Evolutionary conservation across 2,329 filamentous ascomycete genomes (phyloP).

Genomic region (Anthostomella pinea): DNA sequence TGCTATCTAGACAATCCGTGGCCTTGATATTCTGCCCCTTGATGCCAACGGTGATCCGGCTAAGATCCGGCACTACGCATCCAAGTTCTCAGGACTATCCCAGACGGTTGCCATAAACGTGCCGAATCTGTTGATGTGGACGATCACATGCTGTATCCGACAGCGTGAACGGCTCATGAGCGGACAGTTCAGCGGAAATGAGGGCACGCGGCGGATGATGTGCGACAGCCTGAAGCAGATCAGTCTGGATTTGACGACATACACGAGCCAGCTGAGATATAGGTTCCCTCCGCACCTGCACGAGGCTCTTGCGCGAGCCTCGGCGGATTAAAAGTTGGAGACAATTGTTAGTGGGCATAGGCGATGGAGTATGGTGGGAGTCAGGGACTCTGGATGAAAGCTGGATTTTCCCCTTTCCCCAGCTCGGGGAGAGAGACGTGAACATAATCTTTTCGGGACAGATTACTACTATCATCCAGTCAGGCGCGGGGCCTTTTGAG

Average conservation of each 20-base stretch:
- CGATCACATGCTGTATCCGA: conserved; percentile 78
- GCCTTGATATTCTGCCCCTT: conserved; percentile 76
- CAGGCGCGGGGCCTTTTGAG: too few species aligned
- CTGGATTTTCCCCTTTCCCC: too few species aligned
- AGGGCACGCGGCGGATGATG: conserved; percentile 60
- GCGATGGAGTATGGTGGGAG: neutral
- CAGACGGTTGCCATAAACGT: conserved; percentile 84
- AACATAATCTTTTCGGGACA: too few species aligned
- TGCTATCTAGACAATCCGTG: conserved; percentile 63
- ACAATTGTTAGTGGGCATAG: too few species aligned
- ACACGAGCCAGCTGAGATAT: conserved; percentile 89
- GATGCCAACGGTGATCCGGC: conserved; percentile 71
- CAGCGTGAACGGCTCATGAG: conserved; percentile 70
- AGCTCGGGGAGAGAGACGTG: too few species aligned
- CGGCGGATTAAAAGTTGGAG: conserved; percentile 54
- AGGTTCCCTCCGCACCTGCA: conserved; percentile 83
- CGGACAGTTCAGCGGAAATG: conserved; percentile 72
- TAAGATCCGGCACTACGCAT: conserved; percentile 74
- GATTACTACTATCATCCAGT: too few species aligned
- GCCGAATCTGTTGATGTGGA: conserved; percentile 91
- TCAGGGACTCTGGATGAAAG: too few species aligned
- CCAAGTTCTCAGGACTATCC: conserved; percentile 75
- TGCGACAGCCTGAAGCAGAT: conserved; percentile 72
- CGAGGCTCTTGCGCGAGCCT: conserved; percentile 81
- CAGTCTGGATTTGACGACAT: conserved; percentile 88